A percentile compares a stretch with the other conserved stretches of the same genome.
Evolutionary conservation across 345 rosid species (phyloP).

Genomic region (Brassica incana): DNA sequence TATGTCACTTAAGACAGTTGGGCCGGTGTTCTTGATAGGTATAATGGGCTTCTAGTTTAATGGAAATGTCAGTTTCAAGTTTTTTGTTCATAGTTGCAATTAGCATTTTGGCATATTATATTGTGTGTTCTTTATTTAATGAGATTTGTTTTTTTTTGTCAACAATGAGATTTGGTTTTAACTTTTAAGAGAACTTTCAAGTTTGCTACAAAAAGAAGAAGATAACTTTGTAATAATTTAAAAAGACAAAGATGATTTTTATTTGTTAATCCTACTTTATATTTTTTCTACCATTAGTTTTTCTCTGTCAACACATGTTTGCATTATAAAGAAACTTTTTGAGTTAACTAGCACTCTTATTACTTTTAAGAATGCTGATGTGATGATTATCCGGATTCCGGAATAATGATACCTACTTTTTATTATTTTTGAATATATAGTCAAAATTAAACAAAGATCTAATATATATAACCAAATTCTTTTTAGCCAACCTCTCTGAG

Average conservation of each 20-base stretch:
- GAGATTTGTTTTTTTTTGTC: too few relatives aligned
- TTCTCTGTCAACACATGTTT: not conserved
- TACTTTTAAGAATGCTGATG: not conserved
- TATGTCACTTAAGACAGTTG: not conserved
- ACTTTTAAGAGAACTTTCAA: too few relatives aligned
- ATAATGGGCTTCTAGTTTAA: not conserved
- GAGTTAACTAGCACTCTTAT: too few relatives aligned
- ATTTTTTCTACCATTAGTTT: not conserved
- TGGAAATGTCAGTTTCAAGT: constrained; percentile 3
- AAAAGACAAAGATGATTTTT: not conserved
- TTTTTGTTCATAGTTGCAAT: constrained; percentile 14
- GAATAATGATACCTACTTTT: too few relatives aligned
- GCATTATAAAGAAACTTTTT: not conserved
- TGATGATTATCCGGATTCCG: too few relatives aligned
- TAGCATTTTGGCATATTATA: not conserved
- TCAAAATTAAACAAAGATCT: not conserved
- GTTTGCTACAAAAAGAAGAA: too few relatives aligned
- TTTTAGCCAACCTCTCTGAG: not conserved
- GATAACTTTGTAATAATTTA: too few relatives aligned
- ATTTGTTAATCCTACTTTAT: not conserved
- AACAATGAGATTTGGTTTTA: too few relatives aligned
- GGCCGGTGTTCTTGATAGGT: not conserved
- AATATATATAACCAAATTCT: not conserved
- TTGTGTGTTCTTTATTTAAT: too few relatives aligned
- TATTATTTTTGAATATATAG: not conserved